phyloP scores from a whole-genome alignment of 331 rosid species.

The Acacia pycnantha region DNA sequence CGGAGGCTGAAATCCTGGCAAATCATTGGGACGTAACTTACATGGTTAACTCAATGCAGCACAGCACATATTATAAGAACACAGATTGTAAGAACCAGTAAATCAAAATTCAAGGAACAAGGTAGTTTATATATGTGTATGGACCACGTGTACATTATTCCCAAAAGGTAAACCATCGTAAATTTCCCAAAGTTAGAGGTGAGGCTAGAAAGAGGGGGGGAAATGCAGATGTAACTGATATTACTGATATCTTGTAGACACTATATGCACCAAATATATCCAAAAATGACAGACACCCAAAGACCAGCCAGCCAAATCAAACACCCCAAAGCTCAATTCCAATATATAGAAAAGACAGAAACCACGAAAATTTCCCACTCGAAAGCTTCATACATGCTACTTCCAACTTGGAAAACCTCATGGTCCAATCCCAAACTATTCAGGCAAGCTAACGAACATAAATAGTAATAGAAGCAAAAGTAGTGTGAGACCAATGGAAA shows the following conservation, averaged over 20 bases:
- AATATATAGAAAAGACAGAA: not conserved
- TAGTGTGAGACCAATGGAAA: not conserved
- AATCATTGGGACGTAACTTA: not conserved
- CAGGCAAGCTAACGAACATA: not conserved
- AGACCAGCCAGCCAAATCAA: conserved; percentile 5
- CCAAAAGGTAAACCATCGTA: not conserved
- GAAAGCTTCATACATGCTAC: no score
- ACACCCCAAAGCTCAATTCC: not conserved
- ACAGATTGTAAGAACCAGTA: not conserved
- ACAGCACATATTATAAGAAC: not conserved
- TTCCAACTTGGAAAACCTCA: not conserved
- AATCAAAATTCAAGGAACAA: not conserved
- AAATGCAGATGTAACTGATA: not conserved
- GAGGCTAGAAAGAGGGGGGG: not conserved
- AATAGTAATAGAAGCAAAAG: not conserved
- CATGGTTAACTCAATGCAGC: not conserved
- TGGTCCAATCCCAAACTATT: not conserved
- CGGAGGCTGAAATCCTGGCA: not conserved
- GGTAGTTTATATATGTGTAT: not conserved
- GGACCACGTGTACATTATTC: not conserved
- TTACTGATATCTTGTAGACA: not conserved
- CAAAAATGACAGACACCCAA: not conserved
- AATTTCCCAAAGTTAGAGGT: not conserved
- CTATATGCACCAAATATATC: not conserved
- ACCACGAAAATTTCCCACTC: not conserved